Conservation (phyloP, 768 basidiomycete genomes). For the Termitomyces bulborhizus region DNA sequence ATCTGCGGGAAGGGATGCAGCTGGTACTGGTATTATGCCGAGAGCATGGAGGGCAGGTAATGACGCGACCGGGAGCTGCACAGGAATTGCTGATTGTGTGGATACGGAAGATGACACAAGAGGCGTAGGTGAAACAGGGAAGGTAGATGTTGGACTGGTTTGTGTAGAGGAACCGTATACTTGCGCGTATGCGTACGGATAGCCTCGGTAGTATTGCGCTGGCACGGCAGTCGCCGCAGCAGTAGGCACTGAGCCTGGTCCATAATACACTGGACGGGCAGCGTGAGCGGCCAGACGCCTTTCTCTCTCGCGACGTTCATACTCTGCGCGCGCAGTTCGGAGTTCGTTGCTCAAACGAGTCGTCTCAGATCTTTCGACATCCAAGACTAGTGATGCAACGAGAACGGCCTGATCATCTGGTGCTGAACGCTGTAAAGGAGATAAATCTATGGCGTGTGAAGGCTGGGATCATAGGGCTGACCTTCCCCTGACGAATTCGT, state of each 20-base stretch:
- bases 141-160: conserved; percentile 27
- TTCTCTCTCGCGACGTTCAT: conserved; percentile 65
- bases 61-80: conserved; percentile 65
- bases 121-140: conserved; percentile 22
- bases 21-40: conserved; percentile 68
- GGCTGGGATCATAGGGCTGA: conserved; percentile 22
- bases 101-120: conserved; percentile 15
- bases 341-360: conserved; percentile 52
- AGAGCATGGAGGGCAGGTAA: conserved; percentile 61
- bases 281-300: conserved; percentile 47
- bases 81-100: conserved; percentile 45
- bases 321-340: conserved; percentile 53
- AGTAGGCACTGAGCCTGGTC: conserved; percentile 20
- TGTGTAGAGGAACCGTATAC: conserved; percentile 36
- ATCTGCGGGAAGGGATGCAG: conserved; percentile 41
- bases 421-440: conserved; percentile 42
- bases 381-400: conserved; percentile 58
- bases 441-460: neutral
- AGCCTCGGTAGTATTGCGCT: conserved; percentile 56
- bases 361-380: conserved; percentile 60
- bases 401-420: conserved; percentile 60
- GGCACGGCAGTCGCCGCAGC: conserved; percentile 27
- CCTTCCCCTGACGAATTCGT: conserved; percentile 50
- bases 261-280: conserved; percentile 36
- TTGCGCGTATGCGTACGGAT: conserved; percentile 61